Evolutionary conservation across 2,329 filamentous ascomycete species (phyloP), one percentile per base, ranked within the genome.

Genomic region (Catunica adiposa): DNA sequence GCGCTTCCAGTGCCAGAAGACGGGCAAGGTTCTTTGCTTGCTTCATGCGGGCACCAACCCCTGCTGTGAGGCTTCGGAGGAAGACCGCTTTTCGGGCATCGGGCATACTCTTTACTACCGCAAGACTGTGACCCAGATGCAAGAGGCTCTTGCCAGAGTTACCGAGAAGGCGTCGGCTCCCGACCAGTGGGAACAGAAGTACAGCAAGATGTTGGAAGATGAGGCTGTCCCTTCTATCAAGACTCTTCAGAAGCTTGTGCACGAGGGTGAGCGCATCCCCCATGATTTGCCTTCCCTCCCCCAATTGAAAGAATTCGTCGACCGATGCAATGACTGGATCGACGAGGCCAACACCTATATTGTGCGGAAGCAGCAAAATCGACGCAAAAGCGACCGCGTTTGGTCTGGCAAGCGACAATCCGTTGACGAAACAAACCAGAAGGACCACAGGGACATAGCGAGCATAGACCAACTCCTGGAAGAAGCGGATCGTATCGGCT

Each of bases 301-400:
- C 63, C 79, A 86, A 62, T 76, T 98, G 62, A 85, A 82, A 69
- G 79, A 83, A 61, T 98, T 94, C 71, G 92, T 98, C 67, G 89
- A 95, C 63, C 84, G 87, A 64, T 97, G 92, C 73, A 94, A 95
- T 68, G 89, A 94, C 66, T 96, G 94, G 86, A 88, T 96, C 60
- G 92, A 97, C 64, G 90, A 97, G 70, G 92, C 92, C 61, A 92
- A 87, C 64, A 89, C 86, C 66, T 98, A 94, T 72, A 95, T 89
- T 64, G 89, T 92, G 58, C 86, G 92, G 62, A 98, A 98, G 72
- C 90, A 96, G 71, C 90, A 96, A 69, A 94, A 94, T 65, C 85
- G 92, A 60, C 87, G 90, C 59, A 97, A 97, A 70, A 94, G 85
- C 67, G 90, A 96, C 64, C 92, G 88, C 65, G 79, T 79, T 47